A percentile compares a stretch with the other conserved stretches of the same genome.
Evolutionary conservation across 495 filamentous ascomycete genomes (phyloP).

Genomic region (Terfezia boudieri): DNA sequence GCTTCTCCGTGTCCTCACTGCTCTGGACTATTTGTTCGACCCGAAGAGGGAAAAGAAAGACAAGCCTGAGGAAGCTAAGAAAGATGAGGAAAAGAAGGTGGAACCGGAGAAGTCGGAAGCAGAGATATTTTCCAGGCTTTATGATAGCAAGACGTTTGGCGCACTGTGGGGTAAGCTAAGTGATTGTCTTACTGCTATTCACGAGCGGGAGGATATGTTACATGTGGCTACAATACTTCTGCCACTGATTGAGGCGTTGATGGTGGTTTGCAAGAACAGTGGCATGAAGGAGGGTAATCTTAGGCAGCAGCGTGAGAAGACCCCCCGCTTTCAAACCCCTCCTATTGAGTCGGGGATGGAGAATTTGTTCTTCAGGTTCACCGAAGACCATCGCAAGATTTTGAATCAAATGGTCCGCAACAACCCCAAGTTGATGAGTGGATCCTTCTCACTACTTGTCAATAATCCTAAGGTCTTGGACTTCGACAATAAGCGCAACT

Average conservation of each 20-base stretch:
- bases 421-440: slow-evolving; percentile 95
- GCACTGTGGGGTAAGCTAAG: slow-evolving; percentile 86
- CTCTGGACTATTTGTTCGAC: slow-evolving; percentile 88
- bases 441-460: slow-evolving; percentile 80
- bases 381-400: slow-evolving; percentile 93
- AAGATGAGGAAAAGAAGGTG: slow-evolving; percentile 33
- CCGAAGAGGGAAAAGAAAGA: slow-evolving; percentile 32
- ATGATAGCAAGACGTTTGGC: slow-evolving; percentile 75
- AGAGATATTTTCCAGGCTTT: slow-evolving; percentile 65
- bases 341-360: slow-evolving; percentile 65
- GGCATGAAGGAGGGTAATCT: slow-evolving; percentile 48
- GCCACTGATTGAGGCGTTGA: slow-evolving; percentile 81
- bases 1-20: slow-evolving; percentile 75
- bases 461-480: slow-evolving; percentile 98
- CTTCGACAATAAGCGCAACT: slow-evolving; percentile 99
- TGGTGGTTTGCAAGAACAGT: slow-evolving; percentile 98
- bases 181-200: slow-evolving; percentile 68
- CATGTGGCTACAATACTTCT: slow-evolving; percentile 90
- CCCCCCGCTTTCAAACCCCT: slow-evolving; percentile 30
- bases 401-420: slow-evolving; percentile 93
- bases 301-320: slow-evolving; percentile 24
- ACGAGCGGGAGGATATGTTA: slow-evolving; percentile 77
- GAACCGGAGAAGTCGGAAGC: slow-evolving; percentile 37
- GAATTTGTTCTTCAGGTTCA: slow-evolving; percentile 91
- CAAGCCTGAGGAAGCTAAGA: slow-evolving; percentile 23